Conservation (phyloP, 2,329 filamentous ascomycete genomes). For the Diplocarpon rosae region DNA sequence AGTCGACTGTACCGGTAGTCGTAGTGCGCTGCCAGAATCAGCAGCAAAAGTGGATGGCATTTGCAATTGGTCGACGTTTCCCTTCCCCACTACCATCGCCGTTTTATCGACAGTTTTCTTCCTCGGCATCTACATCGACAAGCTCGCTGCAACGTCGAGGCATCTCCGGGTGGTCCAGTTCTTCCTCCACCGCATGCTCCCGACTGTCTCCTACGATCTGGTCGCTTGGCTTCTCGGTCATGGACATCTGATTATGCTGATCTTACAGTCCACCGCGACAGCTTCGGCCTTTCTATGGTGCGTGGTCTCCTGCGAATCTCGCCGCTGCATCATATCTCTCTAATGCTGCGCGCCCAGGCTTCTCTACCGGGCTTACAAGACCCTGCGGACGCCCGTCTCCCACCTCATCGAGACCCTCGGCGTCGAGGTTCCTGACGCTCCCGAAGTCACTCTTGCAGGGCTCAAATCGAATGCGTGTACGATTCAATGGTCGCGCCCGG, state of each 20-base stretch:
- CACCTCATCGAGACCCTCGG: slow-evolving; percentile 85
- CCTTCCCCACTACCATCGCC: not conserved
- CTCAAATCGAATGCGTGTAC: slow-evolving; percentile 81
- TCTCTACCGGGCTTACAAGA: slow-evolving; percentile 74
- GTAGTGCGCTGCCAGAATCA: slow-evolving; percentile 1
- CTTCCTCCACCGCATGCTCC: slow-evolving; percentile 25
- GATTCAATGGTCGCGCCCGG: slow-evolving; percentile 78
- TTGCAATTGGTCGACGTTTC: not conserved
- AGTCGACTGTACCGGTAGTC: no score
- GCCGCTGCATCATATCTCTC: slow-evolving; percentile 2
- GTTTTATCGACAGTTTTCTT: not conserved
- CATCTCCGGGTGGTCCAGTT: not conserved
- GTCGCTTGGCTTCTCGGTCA: slow-evolving; percentile 26
- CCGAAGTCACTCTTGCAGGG: slow-evolving; percentile 80
- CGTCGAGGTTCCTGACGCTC: slow-evolving; percentile 83
- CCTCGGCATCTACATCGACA: not conserved
- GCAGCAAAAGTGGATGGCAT: not conserved
- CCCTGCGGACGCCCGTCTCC: slow-evolving; percentile 81
- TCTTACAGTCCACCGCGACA: slow-evolving; percentile 25
- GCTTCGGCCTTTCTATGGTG: slow-evolving; percentile 25
- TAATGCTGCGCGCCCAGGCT: slow-evolving; percentile 45
- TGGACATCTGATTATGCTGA: slow-evolving; percentile 24
- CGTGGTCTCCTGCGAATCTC: not conserved
- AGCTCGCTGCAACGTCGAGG: not conserved
- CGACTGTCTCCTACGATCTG: slow-evolving; percentile 24